Percentiles rank a stretch among this genome's conserved stretches.
Evolutionary conservation across 1,284 basidiomycete genomes (phyloP).

Genomic region (Cryptococcus wingfieldii): DNA sequence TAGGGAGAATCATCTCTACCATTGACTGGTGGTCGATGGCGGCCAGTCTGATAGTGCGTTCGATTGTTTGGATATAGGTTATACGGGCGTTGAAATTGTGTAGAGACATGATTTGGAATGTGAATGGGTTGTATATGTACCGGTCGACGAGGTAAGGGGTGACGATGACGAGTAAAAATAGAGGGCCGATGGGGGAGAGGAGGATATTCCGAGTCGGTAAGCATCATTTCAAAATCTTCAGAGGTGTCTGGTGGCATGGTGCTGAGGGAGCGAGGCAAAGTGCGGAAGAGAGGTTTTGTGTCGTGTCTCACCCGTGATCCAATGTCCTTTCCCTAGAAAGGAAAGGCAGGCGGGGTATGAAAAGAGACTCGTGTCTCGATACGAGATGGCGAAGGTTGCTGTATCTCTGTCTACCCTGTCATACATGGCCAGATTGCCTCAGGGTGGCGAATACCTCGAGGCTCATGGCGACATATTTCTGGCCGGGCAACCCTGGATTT

Average conservation of each 20-base stretch:
- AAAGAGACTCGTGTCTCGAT: too few species aligned
- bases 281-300: too few species aligned
- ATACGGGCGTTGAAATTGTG: neutral
- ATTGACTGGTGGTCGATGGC: slow-evolving; percentile 10
- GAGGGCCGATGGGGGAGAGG: slow-evolving; percentile 1
- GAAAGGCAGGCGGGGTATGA: too few species aligned
- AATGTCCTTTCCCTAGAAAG: too few species aligned
- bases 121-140: neutral
- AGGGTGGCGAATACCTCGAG: too few species aligned
- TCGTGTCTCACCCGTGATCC: too few species aligned
- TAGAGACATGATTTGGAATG: slow-evolving; percentile 1
- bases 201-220: slow-evolving; percentile 9
- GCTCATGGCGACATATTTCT: too few species aligned
- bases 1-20: slow-evolving; percentile 11
- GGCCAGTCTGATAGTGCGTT: slow-evolving; percentile 10
- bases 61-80: neutral
- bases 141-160: slow-evolving; percentile 1
- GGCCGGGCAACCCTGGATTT: neutral
- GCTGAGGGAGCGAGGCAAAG: too few species aligned
- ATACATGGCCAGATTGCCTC: too few species aligned
- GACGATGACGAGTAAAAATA: neutral
- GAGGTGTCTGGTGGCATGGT: too few species aligned
- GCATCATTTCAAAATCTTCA: slow-evolving; percentile 7
- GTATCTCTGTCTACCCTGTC: too few species aligned
- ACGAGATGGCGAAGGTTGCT: too few species aligned